Conservation (phyloP, 257 asterid genomes). For the Verbascum thapsus region DNA sequence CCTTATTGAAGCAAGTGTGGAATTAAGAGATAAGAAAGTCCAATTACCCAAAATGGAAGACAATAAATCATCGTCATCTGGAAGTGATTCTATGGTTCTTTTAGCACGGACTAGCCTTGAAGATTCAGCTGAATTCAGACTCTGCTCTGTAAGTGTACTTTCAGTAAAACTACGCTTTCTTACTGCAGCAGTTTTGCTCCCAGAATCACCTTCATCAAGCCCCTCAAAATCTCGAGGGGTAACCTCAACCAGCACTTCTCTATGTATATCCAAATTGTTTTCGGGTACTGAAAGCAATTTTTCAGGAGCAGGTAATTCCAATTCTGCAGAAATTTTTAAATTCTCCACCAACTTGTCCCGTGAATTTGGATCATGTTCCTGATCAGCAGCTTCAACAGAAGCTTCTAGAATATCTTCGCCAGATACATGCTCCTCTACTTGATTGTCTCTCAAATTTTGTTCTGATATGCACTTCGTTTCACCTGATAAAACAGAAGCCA, state of each 20-base stretch:
- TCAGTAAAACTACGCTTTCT: constrained; percentile 83
- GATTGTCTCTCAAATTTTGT: constrained; percentile 42
- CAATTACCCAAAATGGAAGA: constrained; percentile 84
- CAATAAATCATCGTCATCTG: constrained; percentile 82
- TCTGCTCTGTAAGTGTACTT: constrained; percentile 85
- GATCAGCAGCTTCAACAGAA: constrained; percentile 48
- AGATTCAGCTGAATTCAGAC: constrained; percentile 74
- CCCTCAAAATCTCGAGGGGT: constrained; percentile 53
- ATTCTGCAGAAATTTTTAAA: constrained; percentile 36
- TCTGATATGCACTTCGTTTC: constrained; percentile 33
- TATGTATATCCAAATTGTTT: constrained; percentile 43
- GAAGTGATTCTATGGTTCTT: constrained; percentile 60
- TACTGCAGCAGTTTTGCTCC: constrained; percentile 70
- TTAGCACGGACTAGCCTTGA: constrained; percentile 60
- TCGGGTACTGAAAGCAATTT: constrained; percentile 64
- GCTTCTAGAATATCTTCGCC: constrained; percentile 42
- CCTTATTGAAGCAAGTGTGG: neutral
- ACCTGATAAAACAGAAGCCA: constrained; percentile 43
- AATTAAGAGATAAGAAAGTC: constrained; percentile 22
- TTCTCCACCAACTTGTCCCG: constrained; percentile 31
- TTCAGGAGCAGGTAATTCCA: constrained; percentile 71
- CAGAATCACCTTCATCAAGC: constrained; percentile 58
- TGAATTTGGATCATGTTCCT: constrained; percentile 33
- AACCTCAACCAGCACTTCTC: constrained; percentile 54
- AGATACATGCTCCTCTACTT: constrained; percentile 37